Conservation (phyloP, 768 basidiomycete genomes). For the Sarcodon sp. region DNA sequence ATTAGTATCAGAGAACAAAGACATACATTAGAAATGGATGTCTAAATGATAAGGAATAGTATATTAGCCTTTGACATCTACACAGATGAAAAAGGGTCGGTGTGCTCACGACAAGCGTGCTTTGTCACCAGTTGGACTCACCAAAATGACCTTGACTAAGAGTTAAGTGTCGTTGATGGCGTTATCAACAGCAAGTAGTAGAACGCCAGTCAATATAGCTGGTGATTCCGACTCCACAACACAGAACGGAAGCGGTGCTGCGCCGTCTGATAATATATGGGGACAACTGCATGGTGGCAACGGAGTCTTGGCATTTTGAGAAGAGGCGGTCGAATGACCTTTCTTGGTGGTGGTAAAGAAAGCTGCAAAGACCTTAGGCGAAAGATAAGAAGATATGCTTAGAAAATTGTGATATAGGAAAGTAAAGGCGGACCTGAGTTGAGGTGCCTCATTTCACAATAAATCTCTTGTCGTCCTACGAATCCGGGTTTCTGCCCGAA, state of each 20-base stretch:
- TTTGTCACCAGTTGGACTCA: conserved; percentile 30
- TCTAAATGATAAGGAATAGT: conserved; percentile 16
- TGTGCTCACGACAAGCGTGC: conserved; percentile 27
- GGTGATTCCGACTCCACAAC: conserved; percentile 16
- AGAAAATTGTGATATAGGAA: background rate
- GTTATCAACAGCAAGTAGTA: conserved; percentile 27
- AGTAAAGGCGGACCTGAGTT: conserved; percentile 18
- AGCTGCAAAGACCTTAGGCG: no score
- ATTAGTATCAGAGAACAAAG: conserved; percentile 28
- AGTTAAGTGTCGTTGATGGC: conserved; percentile 29
- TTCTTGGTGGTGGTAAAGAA: no score
- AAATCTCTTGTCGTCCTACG: conserved; percentile 7
- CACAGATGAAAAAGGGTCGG: background rate
- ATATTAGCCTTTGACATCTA: background rate
- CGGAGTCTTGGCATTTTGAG: conserved; percentile 12
- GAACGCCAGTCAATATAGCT: conserved; percentile 15
- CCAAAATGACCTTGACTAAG: conserved; percentile 26
- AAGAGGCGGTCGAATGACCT: background rate
- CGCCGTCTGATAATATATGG: conserved; percentile 28
- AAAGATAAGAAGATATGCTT: no score
- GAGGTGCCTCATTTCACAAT: conserved; percentile 28
- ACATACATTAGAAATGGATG: no score
- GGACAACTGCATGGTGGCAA: conserved; percentile 32
- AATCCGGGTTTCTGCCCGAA: conserved; percentile 15
- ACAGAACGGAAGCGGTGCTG: conserved; percentile 26